Evolutionary conservation across 139 green algal genomes (phyloP).

Genomic region (Zygnema cylindricum): DNA sequence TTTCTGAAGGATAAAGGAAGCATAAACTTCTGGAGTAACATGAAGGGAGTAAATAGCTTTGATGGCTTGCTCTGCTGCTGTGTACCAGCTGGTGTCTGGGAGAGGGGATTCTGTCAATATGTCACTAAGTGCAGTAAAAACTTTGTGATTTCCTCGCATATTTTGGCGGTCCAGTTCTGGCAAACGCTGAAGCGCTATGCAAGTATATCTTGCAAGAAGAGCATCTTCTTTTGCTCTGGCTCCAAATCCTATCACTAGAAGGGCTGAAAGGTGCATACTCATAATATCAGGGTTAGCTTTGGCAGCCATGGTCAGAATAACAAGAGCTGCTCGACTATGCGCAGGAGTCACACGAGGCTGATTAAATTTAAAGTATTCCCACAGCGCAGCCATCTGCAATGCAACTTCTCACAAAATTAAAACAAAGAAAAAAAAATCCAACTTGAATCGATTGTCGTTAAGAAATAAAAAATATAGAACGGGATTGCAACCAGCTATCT

Average conservation of each 20-base stretch:
- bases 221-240: constrained; percentile 63
- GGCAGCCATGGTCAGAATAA: constrained; percentile 74
- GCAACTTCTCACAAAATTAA: neutral
- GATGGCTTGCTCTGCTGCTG: constrained; percentile 77
- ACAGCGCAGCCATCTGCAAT: constrained; percentile 49
- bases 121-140: constrained; percentile 64
- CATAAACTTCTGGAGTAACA: constrained; percentile 72
- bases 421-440: neutral
- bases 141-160: constrained; percentile 23
- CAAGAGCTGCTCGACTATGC: constrained; percentile 67
- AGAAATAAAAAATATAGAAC: too few relatives aligned
- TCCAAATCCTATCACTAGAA: constrained; percentile 65
- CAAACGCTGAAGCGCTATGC: constrained; percentile 52
- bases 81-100: constrained; percentile 73
- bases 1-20: constrained; percentile 62
- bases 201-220: constrained; percentile 73
- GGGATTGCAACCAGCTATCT: too few relatives aligned
- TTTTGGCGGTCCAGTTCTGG: constrained; percentile 18
- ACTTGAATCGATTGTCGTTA: neutral
- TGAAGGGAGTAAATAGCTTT: constrained; percentile 83
- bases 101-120: constrained; percentile 67
- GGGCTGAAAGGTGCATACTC: constrained; percentile 53
- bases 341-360: neutral
- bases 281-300: constrained; percentile 66
- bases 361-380: constrained; percentile 49